Percentiles rank a stretch among this genome's conserved stretches.
phyloP scores from a whole-genome alignment of 192 early-diverging fungal species.

The Linnemannia elongata region DNA sequence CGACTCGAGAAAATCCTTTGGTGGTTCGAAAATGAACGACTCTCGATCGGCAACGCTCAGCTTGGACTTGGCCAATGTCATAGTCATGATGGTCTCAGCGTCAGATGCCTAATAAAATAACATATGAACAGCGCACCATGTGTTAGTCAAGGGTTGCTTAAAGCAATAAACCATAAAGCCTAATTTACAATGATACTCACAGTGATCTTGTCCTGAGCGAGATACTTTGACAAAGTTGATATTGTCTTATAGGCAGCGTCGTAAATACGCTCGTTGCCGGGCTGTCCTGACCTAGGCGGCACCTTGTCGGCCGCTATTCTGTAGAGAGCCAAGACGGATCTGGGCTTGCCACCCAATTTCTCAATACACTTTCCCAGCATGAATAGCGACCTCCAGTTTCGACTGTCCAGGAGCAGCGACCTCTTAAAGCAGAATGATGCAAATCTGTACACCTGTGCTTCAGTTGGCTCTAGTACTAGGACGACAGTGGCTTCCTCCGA shows the following conservation, averaged over 20 bases:
- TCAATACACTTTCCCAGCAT: conserved; percentile 70
- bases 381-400: conserved; percentile 46
- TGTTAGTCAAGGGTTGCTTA: background rate
- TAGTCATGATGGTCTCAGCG: conserved; percentile 24
- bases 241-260: conserved; percentile 73
- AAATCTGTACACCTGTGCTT: conserved; percentile 58
- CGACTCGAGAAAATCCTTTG: conserved; percentile 22
- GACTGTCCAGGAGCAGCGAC: conserved; percentile 44
- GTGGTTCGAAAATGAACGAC: conserved; percentile 47
- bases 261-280: conserved; percentile 70
- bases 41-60: conserved; percentile 40
- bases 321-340: conserved; percentile 60
- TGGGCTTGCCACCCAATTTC: conserved; percentile 58
- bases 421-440: conserved; percentile 56
- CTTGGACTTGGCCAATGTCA: conserved; percentile 26
- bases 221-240: conserved; percentile 68
- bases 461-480: conserved; percentile 42
- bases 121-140: background rate
- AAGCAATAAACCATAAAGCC: background rate
- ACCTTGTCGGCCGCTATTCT: conserved; percentile 51
- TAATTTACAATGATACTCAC: conserved; percentile 28
- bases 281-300: conserved; percentile 49
- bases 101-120: conserved; percentile 20
- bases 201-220: conserved; percentile 62
- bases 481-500: conserved; percentile 22